Evolutionary conservation across 139 green algal species (phyloP).

Genomic region (Pleodorina starrii): DNA sequence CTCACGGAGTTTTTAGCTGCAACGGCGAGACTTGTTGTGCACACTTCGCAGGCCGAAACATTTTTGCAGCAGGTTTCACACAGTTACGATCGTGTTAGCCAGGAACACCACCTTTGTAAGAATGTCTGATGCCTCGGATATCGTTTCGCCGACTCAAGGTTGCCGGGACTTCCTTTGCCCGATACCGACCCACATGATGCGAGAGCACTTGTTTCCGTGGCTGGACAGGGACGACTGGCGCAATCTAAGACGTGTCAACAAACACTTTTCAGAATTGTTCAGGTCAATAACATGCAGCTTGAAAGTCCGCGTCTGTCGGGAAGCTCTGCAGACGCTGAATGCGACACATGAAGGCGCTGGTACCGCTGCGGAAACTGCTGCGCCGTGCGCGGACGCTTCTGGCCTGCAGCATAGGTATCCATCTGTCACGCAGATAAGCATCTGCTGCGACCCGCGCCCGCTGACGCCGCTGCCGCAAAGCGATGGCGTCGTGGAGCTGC

Average conservation of each 20-base stretch:
- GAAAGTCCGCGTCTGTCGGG: not conserved
- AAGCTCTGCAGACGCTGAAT: not conserved
- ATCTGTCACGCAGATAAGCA: not conserved
- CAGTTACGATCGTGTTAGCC: not conserved
- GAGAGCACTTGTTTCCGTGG: not conserved
- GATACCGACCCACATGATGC: not conserved
- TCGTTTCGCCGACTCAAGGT: not conserved
- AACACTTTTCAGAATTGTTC: not conserved
- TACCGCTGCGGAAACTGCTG: not conserved
- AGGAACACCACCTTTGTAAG: not conserved
- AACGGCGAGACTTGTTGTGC: no score
- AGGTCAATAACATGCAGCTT: not conserved
- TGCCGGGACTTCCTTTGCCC: not conserved
- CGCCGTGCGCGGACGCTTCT: not conserved
- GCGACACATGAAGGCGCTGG: not conserved
- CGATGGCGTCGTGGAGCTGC: not conserved
- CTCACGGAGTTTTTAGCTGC: no score
- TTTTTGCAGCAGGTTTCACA: no score
- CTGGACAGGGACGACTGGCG: slow-evolving; percentile 19
- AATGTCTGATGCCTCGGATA: not conserved
- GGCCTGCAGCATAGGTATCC: not conserved
- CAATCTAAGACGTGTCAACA: not conserved
- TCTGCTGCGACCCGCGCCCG: not conserved
- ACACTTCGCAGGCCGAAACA: no score
- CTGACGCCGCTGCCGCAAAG: not conserved